phyloP scores from a whole-genome alignment of 1,139 yeast genomes.

The Hansenula lynferdii region DNA sequence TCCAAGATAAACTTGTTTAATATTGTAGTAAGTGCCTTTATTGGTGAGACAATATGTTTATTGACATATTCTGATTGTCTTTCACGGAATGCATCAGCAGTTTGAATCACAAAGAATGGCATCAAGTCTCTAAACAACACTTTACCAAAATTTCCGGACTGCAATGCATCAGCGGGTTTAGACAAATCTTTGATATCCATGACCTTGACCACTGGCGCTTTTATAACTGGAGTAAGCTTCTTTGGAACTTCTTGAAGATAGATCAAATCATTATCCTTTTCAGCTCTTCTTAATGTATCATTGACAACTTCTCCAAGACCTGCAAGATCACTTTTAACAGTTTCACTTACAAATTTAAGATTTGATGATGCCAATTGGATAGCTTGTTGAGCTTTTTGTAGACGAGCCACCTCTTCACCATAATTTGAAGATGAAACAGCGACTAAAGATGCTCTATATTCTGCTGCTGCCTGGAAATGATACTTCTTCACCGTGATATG shows the following conservation, averaged over 20 bases:
- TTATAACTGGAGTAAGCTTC: conserved; percentile 39
- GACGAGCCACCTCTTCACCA: conserved; percentile 67
- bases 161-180: conserved; percentile 23
- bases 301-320: conserved; percentile 43
- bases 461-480: conserved; percentile 71
- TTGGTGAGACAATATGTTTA: conserved; percentile 46
- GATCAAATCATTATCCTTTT: conserved; percentile 76
- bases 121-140: conserved; percentile 51
- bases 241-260: conserved; percentile 65
- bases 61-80: conserved; percentile 55
- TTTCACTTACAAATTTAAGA: conserved; percentile 39
- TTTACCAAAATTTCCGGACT: conserved; percentile 19
- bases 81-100: conserved; percentile 64
- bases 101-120: conserved; percentile 64
- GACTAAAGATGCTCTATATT: conserved; percentile 52
- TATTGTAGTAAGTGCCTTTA: conserved; percentile 44
- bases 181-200: conserved; percentile 34
- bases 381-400: conserved; percentile 38
- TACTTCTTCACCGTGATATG: conserved; percentile 51
- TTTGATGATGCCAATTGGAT: conserved; percentile 33
- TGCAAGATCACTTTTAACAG: conserved; percentile 40
- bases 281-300: conserved; percentile 47
- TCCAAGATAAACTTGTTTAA: conserved; percentile 41
- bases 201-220: conserved; percentile 55
- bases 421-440: conserved; percentile 46